Evolutionary conservation across 1,284 basidiomycete species (phyloP).

Genomic region (Schizopora paradoxa): DNA sequence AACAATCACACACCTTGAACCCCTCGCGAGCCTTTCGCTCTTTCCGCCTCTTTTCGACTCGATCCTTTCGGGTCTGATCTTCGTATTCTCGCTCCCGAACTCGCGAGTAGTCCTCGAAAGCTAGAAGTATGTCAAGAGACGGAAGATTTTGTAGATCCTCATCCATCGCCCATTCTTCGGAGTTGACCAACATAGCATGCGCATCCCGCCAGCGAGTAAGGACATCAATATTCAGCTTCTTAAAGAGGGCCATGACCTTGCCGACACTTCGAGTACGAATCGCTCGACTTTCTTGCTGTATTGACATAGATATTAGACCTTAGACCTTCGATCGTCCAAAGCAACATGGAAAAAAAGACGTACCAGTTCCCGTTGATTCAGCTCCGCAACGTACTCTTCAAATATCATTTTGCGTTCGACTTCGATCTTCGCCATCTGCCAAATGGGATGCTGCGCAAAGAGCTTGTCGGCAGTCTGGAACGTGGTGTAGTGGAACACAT

Average conservation of each 20-base stretch:
- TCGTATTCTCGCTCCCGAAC: slow-evolving; percentile 86
- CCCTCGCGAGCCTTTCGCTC: slow-evolving; percentile 86
- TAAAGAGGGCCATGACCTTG: slow-evolving; percentile 76
- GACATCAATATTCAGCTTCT: slow-evolving; percentile 80
- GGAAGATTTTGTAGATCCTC: slow-evolving; percentile 74
- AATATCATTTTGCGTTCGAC: slow-evolving; percentile 82
- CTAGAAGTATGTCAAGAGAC: slow-evolving; percentile 82
- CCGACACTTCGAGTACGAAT: slow-evolving; percentile 69
- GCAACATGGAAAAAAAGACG: slow-evolving; percentile 26
- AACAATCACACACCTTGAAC: slow-evolving; percentile 58
- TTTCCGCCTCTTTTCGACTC: slow-evolving; percentile 77
- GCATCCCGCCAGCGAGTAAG: slow-evolving; percentile 85
- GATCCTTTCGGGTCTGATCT: slow-evolving; percentile 69
- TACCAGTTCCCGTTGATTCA: slow-evolving; percentile 83
- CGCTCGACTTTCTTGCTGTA: slow-evolving; percentile 71
- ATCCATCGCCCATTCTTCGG: slow-evolving; percentile 74
- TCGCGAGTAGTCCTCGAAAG: slow-evolving; percentile 88
- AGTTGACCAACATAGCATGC: slow-evolving; percentile 67
- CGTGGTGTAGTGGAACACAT: slow-evolving; percentile 85
- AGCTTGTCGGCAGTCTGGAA: slow-evolving; percentile 81
- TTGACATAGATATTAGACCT: slow-evolving; percentile 9
- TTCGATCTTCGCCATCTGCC: slow-evolving; percentile 80
- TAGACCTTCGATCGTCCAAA: slow-evolving; percentile 4
- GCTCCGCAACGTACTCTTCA: slow-evolving; percentile 81
- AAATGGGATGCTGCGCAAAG: slow-evolving; percentile 80